Base-by-base conservation (phyloP, 371 early-diverging fungal species). In the Actinomucor elegans region DNA sequence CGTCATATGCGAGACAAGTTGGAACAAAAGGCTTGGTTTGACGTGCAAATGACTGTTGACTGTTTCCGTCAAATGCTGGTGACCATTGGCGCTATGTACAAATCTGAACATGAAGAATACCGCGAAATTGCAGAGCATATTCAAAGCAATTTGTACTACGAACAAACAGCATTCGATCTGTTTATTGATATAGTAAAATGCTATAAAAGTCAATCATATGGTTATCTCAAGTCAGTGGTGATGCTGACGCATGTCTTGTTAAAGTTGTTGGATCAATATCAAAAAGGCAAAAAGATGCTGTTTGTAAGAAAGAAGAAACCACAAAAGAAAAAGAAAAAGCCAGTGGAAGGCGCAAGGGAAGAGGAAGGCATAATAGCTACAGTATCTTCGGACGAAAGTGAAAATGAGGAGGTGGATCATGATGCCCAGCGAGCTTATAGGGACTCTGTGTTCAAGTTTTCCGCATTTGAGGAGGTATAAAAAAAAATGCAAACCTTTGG, bases 141-240 rank as follows among this genome's bases (percentile, higher is more conserved):
- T 34, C 91, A 86, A 55, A 79, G 77, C 55, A 89, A 89, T 36
- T 51, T 91, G 21, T 89, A 82, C 48, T 85, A 91, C 48, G 89
- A 89, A 28, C 80, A 84, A 18, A 64, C 79, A 0, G 77, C 80
- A 0, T 57, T 89, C 7, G 89, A 91, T 35, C 33, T 85, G 11
- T 67, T 88, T 44, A 49, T 76, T 17, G 71, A 78, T 4, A 52
- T 87, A 17, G 54, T 79, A 2, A 66, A 67, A 23, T 46, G 48
- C 8, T 84, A 79, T 59, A 77, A 55, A 11, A 53, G 28, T 3
- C 86, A 83, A 46, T 78, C 80, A 0, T 59, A 40, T 12, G 64
- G 86, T 17, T 86, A 86, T 47, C 57, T 89, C 23, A 62, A 80
- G 42, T 57, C 77, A 2, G 65, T 86, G 6, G 66, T 85, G 5